Percentiles rank a stretch among this genome's conserved stretches.
phyloP scores from a whole-genome alignment of 768 basidiomycete genomes.

The Boletus vinaceobasis region DNA sequence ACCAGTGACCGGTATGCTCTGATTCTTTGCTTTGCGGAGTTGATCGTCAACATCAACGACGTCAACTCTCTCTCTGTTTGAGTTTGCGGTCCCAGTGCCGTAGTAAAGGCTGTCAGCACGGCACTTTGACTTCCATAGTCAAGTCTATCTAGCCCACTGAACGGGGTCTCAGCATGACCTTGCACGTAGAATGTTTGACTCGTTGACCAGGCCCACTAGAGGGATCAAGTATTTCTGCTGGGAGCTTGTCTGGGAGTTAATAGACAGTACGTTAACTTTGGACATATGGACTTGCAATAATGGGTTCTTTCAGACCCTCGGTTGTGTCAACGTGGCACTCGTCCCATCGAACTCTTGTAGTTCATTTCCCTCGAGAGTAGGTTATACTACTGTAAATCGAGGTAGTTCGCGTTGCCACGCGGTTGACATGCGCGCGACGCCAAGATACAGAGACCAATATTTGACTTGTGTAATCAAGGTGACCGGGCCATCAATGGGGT shows the following conservation, averaged over 20 bases:
- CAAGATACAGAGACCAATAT: not conserved
- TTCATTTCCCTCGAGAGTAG: not conserved
- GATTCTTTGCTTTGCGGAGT: not conserved
- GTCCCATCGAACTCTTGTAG: no score
- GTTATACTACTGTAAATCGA: not conserved
- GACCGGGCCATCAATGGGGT: no score
- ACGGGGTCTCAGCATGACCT: conserved; percentile 33
- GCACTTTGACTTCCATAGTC: conserved; percentile 36
- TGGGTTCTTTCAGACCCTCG: not conserved
- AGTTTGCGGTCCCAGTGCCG: conserved; percentile 39
- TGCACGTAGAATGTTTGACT: conserved; percentile 32
- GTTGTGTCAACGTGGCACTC: not conserved
- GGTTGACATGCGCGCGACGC: not conserved
- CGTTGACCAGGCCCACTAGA: no score
- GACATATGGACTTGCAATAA: not conserved
- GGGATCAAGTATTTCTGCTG: not conserved
- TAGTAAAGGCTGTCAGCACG: conserved; percentile 34
- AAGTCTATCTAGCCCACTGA: conserved; percentile 22
- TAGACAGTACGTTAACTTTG: not conserved
- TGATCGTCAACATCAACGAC: not conserved
- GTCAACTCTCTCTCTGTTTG: no score
- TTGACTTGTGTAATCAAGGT: no score
- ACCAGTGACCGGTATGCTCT: no score
- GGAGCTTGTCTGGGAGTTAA: not conserved
- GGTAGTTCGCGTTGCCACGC: not conserved